phyloP scores from a whole-genome alignment of 2,329 filamentous ascomycete species.

The Fusarium sterilihyphosum region DNA sequence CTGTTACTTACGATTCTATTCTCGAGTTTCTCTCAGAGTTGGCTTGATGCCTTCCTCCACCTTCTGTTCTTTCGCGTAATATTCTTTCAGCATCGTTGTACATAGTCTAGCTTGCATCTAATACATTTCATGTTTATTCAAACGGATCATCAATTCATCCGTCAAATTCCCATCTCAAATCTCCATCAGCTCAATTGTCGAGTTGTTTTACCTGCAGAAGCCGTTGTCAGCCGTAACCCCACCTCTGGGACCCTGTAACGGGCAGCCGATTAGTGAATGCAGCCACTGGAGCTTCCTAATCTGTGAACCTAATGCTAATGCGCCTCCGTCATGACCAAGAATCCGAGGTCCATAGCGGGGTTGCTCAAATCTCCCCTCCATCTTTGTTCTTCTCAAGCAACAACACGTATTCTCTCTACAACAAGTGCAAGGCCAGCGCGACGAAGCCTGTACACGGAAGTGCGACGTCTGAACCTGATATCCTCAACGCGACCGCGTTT shows the following conservation, averaged over 20 bases:
- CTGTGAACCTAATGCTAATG: constrained; percentile 8
- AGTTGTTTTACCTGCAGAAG: constrained; percentile 28
- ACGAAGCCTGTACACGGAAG: not conserved
- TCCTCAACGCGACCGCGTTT: not conserved
- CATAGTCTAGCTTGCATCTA: not conserved
- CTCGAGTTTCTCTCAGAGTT: constrained; percentile 49
- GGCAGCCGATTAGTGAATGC: constrained; percentile 28
- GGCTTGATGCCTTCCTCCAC: not conserved
- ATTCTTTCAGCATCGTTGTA: not conserved
- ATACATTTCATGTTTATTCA: not conserved
- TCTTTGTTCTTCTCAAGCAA: not conserved
- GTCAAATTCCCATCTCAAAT: not conserved
- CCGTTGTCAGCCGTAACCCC: constrained; percentile 32
- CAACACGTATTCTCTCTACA: not conserved
- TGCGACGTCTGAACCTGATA: not conserved
- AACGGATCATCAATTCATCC: constrained; percentile 6
- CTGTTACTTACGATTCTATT: constrained; percentile 49
- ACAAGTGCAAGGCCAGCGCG: not conserved
- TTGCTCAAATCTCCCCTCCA: constrained; percentile 21
- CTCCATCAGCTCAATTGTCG: not conserved
- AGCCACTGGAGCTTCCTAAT: constrained; percentile 40
- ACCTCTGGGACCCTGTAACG: constrained; percentile 20
- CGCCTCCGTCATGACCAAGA: constrained; percentile 27
- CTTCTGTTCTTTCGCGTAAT: not conserved
- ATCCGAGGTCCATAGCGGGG: constrained; percentile 32